These are phyloP conservation scores for Cyberlindnera veronae DNA, from an alignment of 805 yeast species.

Conservation along the genomic window DNA sequence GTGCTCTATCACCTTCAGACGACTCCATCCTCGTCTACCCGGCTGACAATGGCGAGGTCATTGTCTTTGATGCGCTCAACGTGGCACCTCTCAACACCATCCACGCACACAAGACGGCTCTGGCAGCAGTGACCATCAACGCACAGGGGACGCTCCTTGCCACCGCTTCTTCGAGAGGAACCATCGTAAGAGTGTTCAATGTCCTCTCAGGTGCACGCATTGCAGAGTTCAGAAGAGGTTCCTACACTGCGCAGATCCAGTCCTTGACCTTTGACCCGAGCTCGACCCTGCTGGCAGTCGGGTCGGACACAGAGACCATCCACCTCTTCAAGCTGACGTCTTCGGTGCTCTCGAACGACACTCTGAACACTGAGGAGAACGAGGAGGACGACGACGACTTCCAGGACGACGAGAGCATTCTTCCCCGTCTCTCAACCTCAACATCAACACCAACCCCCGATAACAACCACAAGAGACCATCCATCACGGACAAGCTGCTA, in stretches of 20 bases:
- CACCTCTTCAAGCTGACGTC: slow-evolving; percentile 51
- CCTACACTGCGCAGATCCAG: slow-evolving; percentile 55
- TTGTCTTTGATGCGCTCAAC: slow-evolving; percentile 73
- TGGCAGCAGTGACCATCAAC: slow-evolving; percentile 66
- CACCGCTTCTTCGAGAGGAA: slow-evolving; percentile 87
- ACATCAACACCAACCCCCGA: neutral
- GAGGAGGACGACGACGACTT: slow-evolving; percentile 10
- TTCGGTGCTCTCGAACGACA: neutral
- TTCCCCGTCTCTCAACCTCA: slow-evolving; percentile 7
- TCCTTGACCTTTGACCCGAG: slow-evolving; percentile 50
- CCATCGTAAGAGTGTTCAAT: slow-evolving; percentile 78
- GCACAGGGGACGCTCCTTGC: slow-evolving; percentile 78
- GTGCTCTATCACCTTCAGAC: slow-evolving; percentile 37
- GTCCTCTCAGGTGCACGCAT: slow-evolving; percentile 52
- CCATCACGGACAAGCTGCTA: slow-evolving; percentile 26
- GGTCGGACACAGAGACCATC: slow-evolving; percentile 61
- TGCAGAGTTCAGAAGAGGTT: slow-evolving; percentile 78
- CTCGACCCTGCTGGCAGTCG: slow-evolving; percentile 49
- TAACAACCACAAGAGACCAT: slow-evolving; percentile 17
- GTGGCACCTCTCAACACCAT: slow-evolving; percentile 76
- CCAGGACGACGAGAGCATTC: slow-evolving; percentile 11
- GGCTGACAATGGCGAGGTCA: slow-evolving; percentile 41
- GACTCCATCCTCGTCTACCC: slow-evolving; percentile 54
- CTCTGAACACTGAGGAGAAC: slow-evolving; percentile 1
- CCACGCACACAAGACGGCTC: slow-evolving; percentile 79